phyloP scores from a whole-genome alignment of 805 yeast species.

The Allodekkera sacchari region DNA sequence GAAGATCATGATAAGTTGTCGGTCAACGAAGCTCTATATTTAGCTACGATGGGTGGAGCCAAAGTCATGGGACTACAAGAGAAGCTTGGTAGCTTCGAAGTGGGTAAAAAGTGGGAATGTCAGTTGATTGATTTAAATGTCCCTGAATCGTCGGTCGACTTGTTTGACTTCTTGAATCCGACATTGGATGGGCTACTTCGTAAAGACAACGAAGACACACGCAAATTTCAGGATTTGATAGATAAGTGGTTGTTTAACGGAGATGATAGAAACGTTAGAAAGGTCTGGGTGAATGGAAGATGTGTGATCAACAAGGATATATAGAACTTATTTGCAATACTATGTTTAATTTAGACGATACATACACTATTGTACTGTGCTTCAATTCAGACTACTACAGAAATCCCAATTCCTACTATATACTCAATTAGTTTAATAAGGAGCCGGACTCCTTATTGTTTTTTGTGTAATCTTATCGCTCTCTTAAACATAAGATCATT shows the following conservation, averaged over 20 bases:
- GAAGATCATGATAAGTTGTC: constrained; percentile 39
- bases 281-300: constrained; percentile 75
- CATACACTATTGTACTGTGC: too few relatives aligned
- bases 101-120: constrained; percentile 74
- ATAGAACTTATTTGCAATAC: too few relatives aligned
- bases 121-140: constrained; percentile 59
- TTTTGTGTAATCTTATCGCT: too few relatives aligned
- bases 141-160: constrained; percentile 50
- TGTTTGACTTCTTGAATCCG: constrained; percentile 61
- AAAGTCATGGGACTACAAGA: constrained; percentile 48
- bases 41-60: constrained; percentile 87
- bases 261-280: constrained; percentile 74
- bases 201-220: constrained; percentile 2
- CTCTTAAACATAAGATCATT: too few relatives aligned
- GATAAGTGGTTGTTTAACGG: constrained; percentile 87
- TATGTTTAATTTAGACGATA: too few relatives aligned
- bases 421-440: too few relatives aligned
- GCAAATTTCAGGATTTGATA: constrained; percentile 42
- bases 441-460: too few relatives aligned
- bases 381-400: too few relatives aligned
- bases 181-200: constrained; percentile 6
- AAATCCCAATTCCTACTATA: too few relatives aligned
- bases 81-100: constrained; percentile 55
- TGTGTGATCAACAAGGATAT: constrained; percentile 39
- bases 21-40: constrained; percentile 58